These are phyloP conservation scores for Plasmodium vivax DNA, from an alignment of 169 alveolate species.

Conservation along the genomic window DNA sequence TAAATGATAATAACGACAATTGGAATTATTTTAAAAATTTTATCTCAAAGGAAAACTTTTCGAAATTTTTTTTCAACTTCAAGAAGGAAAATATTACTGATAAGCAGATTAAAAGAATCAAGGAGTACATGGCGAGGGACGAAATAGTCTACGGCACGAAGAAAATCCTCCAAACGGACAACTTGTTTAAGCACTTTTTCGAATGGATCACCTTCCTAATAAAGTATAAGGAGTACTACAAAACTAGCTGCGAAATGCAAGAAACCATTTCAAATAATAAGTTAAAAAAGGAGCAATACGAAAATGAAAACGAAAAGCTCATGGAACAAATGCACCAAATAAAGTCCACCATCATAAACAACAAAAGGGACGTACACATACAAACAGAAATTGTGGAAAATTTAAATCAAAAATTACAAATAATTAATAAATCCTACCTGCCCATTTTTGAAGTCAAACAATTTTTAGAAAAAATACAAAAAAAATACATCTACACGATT, in stretches of 20 bases:
- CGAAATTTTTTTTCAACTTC: conserved; percentile 53
- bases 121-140: conserved; percentile 31
- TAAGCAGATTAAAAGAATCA: conserved; percentile 51
- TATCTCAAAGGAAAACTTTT: conserved; percentile 54
- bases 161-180: conserved; percentile 38
- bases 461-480: conserved; percentile 42
- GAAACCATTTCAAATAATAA: conserved; percentile 14
- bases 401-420: conserved; percentile 52
- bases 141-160: conserved; percentile 1
- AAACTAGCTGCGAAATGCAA: conserved; percentile 11
- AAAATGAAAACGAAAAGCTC: conserved; percentile 31
- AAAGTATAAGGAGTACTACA: conserved; percentile 61
- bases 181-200: conserved; percentile 44
- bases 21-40: conserved; percentile 72
- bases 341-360: conserved; percentile 11
- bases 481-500: conserved; percentile 42
- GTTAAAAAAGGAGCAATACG: conserved; percentile 37
- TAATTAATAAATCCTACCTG: conserved; percentile 39
- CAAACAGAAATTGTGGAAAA: conserved; percentile 31
- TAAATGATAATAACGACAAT: conserved; percentile 63
- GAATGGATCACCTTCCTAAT: conserved; percentile 21
- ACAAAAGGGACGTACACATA: conserved; percentile 10
- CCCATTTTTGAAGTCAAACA: conserved; percentile 55
- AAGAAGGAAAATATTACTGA: conserved; percentile 69
- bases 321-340: conserved; percentile 35